phyloP scores from a whole-genome alignment of 2,329 filamentous ascomycete genomes.

The Alternaria ventricosa region DNA sequence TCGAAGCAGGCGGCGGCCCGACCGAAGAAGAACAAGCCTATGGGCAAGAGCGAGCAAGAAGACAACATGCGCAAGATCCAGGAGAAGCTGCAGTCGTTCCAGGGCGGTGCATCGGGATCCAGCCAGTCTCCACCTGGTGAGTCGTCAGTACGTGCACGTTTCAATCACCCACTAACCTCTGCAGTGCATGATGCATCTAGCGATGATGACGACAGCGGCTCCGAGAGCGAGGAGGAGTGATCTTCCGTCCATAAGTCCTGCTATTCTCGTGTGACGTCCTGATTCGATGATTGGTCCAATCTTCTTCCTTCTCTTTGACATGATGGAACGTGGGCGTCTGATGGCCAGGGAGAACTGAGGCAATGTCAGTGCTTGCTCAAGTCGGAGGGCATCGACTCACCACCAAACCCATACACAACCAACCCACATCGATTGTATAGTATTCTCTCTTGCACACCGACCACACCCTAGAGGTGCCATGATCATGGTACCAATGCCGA shows the following conservation, averaged over 20 bases:
- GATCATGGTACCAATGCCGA: slow-evolving; percentile 17
- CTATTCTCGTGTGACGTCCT: slow-evolving; percentile 16
- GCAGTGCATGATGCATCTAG: slow-evolving; percentile 55
- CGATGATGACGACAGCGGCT: slow-evolving; percentile 58
- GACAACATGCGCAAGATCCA: slow-evolving; percentile 69
- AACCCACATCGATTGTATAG: slow-evolving; percentile 29
- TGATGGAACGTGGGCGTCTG: slow-evolving; percentile 12
- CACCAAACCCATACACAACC: slow-evolving; percentile 9
- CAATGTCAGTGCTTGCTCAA: slow-evolving; percentile 13
- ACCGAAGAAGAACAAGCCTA: slow-evolving; percentile 77
- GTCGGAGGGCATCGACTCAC: slow-evolving; percentile 6
- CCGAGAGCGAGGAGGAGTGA: slow-evolving; percentile 58
- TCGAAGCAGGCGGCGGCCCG: slow-evolving; percentile 54
- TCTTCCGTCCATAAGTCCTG: not conserved
- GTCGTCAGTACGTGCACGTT: slow-evolving; percentile 23
- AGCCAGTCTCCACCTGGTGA: slow-evolving; percentile 53
- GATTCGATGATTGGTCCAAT: slow-evolving; percentile 10
- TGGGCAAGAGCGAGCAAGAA: slow-evolving; percentile 76
- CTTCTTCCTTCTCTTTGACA: slow-evolving; percentile 9
- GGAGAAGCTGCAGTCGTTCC: slow-evolving; percentile 59
- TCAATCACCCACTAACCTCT: slow-evolving; percentile 25
- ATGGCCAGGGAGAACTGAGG: slow-evolving; percentile 6
- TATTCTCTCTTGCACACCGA: slow-evolving; percentile 22
- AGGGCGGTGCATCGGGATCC: slow-evolving; percentile 51
- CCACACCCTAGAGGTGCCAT: slow-evolving; percentile 10